Conservation (phyloP, 2,329 filamentous ascomycete species). For the Gnomoniopsis sp. region DNA sequence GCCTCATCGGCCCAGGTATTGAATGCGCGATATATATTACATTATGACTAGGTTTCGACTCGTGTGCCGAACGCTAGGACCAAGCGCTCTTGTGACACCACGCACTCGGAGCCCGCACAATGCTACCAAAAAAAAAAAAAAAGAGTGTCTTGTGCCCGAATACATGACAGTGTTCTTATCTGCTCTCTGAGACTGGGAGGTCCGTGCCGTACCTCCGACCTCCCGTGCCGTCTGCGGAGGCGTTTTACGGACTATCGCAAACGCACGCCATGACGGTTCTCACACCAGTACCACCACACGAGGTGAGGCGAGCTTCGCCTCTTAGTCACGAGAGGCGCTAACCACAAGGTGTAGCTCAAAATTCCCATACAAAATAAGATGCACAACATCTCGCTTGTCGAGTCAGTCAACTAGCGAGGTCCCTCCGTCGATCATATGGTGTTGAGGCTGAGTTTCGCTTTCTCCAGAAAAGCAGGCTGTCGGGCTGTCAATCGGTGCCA, state of each 20-base stretch:
- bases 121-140: neutral
- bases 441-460: neutral
- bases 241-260: neutral
- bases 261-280: neutral
- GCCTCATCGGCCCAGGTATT: neutral
- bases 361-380: neutral
- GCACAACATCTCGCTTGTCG: neutral
- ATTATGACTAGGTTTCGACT: neutral
- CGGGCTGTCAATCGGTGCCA: neutral
- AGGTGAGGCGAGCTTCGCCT: neutral
- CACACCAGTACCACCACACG: neutral
- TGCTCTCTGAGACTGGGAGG: too few species aligned
- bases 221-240: neutral
- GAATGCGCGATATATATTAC: neutral
- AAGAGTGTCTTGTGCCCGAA: neutral
- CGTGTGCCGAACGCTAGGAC: neutral
- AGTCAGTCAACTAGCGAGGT: neutral
- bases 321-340: too few species aligned
- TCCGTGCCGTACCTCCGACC: neutral
- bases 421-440: neutral
- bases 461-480: neutral
- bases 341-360: neutral
- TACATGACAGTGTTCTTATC: neutral
- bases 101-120: neutral
- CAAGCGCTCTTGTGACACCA: neutral